These are phyloP conservation scores for Naganishia cerealis DNA, from an alignment of 1,284 basidiomycete genomes.

Conservation along the genomic window DNA sequence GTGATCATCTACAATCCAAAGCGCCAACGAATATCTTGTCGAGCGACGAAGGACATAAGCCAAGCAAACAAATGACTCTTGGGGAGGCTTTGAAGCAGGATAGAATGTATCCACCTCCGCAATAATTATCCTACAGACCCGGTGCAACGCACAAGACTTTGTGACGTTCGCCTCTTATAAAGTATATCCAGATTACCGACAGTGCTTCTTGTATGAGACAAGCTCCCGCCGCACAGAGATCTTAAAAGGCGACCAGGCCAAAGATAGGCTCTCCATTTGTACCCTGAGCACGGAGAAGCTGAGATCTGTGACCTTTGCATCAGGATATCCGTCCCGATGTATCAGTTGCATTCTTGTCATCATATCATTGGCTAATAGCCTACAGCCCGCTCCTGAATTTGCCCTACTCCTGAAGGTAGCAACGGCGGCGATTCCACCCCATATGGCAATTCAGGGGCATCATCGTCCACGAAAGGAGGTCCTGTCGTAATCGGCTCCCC, in stretches of 20 bases:
- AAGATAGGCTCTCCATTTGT: too few species aligned
- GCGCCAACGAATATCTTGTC: neutral
- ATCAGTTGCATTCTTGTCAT: neutral
- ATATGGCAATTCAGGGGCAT: conserved; percentile 25
- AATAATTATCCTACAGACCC: neutral
- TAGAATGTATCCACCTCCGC: neutral
- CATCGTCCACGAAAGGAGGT: neutral
- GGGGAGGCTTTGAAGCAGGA: conserved; percentile 22
- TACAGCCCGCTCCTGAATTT: conserved; percentile 8
- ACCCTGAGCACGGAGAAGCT: too few species aligned
- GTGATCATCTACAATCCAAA: neutral
- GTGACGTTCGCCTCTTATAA: neutral
- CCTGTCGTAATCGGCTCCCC: neutral
- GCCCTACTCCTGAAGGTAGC: neutral
- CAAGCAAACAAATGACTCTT: conserved; percentile 13
- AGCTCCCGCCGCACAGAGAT: too few species aligned
- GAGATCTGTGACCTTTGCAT: too few species aligned
- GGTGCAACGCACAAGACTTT: neutral
- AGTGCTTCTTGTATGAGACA: neutral
- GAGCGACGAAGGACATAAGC: neutral
- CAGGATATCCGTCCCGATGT: too few species aligned
- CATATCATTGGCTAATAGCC: neutral
- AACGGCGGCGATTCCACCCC: conserved; percentile 3
- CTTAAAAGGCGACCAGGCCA: neutral
- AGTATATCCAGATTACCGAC: neutral